Evolutionary conservation across 805 yeast species (phyloP).

Genomic region (Lipomyces orientalis): DNA sequence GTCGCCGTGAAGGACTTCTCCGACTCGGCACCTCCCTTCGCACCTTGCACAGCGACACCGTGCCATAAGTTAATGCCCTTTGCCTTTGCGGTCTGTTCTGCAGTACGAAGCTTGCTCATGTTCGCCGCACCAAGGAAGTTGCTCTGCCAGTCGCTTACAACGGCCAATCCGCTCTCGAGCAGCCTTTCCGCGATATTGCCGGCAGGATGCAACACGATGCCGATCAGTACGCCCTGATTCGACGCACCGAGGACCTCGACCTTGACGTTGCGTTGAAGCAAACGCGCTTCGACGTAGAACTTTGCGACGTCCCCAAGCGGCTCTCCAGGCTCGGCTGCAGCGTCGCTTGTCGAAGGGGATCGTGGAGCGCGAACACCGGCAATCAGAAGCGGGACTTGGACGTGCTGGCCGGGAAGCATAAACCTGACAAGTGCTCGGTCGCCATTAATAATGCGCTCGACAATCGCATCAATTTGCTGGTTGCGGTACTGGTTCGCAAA

Average conservation of each 20-base stretch:
- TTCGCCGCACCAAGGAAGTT: constrained; percentile 64
- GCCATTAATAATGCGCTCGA: constrained; percentile 79
- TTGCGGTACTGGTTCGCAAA: constrained; percentile 49
- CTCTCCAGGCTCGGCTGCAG: constrained; percentile 57
- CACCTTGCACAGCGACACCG: constrained; percentile 43
- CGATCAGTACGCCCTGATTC: constrained; percentile 55
- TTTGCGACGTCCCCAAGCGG: constrained; percentile 72
- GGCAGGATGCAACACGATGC: constrained; percentile 68
- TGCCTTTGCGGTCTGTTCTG: constrained; percentile 65
- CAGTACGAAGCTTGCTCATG: constrained; percentile 66
- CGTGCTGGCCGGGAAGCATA: constrained; percentile 58
- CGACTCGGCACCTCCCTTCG: constrained; percentile 42
- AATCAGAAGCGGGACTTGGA: constrained; percentile 62
- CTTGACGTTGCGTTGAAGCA: constrained; percentile 65
- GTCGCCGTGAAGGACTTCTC: constrained; percentile 61
- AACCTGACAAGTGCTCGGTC: constrained; percentile 73
- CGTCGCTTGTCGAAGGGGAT: constrained; percentile 50
- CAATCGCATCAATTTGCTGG: constrained; percentile 60
- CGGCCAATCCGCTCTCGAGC: constrained; percentile 72
- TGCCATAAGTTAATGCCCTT: constrained; percentile 66
- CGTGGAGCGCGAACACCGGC: constrained; percentile 81
- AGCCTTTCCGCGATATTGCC: constrained; percentile 76
- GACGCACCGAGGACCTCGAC: constrained; percentile 68
- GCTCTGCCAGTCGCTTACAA: constrained; percentile 82
- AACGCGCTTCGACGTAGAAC: constrained; percentile 63